Evolutionary conservation across 2,329 filamentous ascomycete genomes (phyloP), one percentile per base, ranked within the genome.

Genomic region (Calycina marina): DNA sequence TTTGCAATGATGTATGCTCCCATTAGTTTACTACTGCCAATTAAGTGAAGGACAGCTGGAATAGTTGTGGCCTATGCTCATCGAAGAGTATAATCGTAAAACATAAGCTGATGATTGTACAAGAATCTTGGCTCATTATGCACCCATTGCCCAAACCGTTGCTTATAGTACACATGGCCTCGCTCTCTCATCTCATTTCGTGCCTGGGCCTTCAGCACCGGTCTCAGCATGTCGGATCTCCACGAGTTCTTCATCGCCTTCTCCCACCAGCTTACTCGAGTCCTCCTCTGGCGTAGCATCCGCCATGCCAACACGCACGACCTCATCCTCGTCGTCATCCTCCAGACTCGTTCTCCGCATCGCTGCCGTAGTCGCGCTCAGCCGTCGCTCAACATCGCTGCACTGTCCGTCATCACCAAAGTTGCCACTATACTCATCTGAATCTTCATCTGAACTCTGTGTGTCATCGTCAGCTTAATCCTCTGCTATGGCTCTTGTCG

Each of bases 311-410:
- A 49, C 41, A 35, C 49, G 44, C 18, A 46, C 42, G 15, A 45
- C 45, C 36, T 41, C 47, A 14, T 47, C 45, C 25, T 48, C 47
- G 24, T 52, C 50, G 30, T 52, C 49, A 42, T 53, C 51, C 35
- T 53, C 51, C 4, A 54, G 34, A 38, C 47, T 53, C 16, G 49
- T 52, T 28, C 50, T 44, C 35, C 50, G 36, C 39, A 47, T 50
- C 28, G 50, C 51, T 38, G 52, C 49, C 1, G 47, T 52, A 22
- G 49, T 52, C 9, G 34, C 38, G 37, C 43, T 48, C 25, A 48
- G 28, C 25, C 44, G 41, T 35, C 44, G 42, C 37, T 37, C 42
- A 12, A 32, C 34, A 4, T 25, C 29, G 11, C 37, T 34, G 12
- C 18, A 30, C 17, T 14, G 32, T 10, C 26, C 31, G 18, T 38